Evolutionary conservation across 805 yeast species (phyloP).

Genomic region (Jamesozyma gamospora): DNA sequence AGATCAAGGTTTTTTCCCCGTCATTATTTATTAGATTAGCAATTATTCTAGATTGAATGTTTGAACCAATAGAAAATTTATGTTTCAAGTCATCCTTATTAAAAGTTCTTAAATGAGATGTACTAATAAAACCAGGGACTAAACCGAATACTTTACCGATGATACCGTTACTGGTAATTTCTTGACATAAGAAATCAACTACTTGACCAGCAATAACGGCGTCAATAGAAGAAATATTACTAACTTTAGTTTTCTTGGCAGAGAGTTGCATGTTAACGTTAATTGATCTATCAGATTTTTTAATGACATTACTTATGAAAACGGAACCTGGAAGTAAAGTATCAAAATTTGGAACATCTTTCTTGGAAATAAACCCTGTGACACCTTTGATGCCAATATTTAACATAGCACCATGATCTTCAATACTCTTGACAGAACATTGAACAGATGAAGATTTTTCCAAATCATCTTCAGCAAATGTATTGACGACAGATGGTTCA

Average conservation of each 20-base stretch:
- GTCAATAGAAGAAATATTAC: conserved; percentile 61
- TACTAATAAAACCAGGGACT: conserved; percentile 58
- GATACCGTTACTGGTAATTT: conserved; percentile 51
- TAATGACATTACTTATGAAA: conserved; percentile 48
- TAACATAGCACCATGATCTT: conserved; percentile 84
- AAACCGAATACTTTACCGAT: conserved; percentile 66
- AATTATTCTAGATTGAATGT: conserved; percentile 57
- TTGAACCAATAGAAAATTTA: conserved; percentile 58
- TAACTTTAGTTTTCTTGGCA: conserved; percentile 37
- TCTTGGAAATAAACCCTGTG: conserved; percentile 67
- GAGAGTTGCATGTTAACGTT: conserved; percentile 45
- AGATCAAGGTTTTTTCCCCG: conserved; percentile 48
- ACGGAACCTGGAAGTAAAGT: conserved; percentile 53
- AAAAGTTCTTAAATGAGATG: conserved; percentile 51
- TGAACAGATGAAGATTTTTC: conserved; percentile 55
- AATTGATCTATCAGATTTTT: conserved; percentile 35
- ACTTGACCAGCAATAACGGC: conserved; percentile 78
- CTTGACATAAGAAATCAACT: conserved; percentile 63
- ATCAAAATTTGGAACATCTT: conserved; percentile 42
- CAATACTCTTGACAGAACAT: conserved; percentile 65
- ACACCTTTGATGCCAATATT: conserved; percentile 52
- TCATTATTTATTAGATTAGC: conserved; percentile 45
- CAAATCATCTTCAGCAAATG: conserved; percentile 56
- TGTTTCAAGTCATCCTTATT: conserved; percentile 42
- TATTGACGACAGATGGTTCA: conserved; percentile 67